Percentiles rank a stretch among this genome's conserved stretches.
phyloP scores from a whole-genome alignment of 495 filamentous ascomycete genomes.

The Hypoxylon intermedium region DNA sequence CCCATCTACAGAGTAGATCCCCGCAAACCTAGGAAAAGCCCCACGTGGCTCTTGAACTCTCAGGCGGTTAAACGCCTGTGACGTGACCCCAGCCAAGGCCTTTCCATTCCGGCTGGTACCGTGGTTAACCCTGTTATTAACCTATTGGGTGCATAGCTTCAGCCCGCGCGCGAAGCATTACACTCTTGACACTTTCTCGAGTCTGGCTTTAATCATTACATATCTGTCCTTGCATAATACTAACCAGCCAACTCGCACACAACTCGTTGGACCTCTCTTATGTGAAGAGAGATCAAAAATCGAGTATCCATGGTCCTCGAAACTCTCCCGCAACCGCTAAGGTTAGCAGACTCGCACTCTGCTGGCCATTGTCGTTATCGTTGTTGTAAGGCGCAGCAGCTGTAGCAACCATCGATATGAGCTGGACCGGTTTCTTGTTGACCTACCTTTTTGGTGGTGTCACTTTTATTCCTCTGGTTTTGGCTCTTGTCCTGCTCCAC shows the following conservation, averaged over 20 bases:
- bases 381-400: constrained; percentile 26
- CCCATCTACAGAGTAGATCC: background rate
- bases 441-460: constrained; percentile 89
- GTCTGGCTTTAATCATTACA: background rate
- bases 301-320: constrained; percentile 39
- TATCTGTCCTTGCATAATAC: constrained; percentile 13
- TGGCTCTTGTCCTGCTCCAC: constrained; percentile 69
- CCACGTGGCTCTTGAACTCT: constrained; percentile 34
- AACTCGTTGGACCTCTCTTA: background rate
- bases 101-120: background rate
- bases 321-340: constrained; percentile 28
- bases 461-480: constrained; percentile 82
- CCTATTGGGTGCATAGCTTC: constrained; percentile 12
- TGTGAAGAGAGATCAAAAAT: background rate
- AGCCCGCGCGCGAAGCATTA: background rate
- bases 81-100: constrained; percentile 14
- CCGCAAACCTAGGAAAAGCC: constrained; percentile 32
- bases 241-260: no score
- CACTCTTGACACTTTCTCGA: constrained; percentile 6
- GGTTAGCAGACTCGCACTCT: constrained; percentile 38
- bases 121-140: constrained; percentile 10
- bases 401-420: constrained; percentile 61
- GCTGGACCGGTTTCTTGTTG: constrained; percentile 71
- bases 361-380: constrained; percentile 18
- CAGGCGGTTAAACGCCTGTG: constrained; percentile 7